These are phyloP conservation scores for Metschnikowia dekortorum DNA, from an alignment of 805 yeast genomes.

Conservation along the genomic window DNA sequence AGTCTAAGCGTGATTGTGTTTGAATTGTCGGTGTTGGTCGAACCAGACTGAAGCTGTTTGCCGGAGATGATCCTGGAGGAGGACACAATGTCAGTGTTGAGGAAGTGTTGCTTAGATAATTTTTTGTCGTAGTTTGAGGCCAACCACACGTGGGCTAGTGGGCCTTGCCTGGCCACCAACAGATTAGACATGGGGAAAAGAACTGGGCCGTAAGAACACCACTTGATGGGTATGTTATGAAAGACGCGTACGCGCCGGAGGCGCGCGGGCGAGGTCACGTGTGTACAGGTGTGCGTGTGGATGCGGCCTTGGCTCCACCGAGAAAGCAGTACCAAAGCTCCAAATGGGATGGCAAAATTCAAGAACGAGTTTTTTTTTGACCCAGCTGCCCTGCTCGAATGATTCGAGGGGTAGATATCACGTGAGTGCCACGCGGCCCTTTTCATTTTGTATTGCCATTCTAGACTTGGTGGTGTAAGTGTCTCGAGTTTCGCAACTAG, in stretches of 20 bases:
- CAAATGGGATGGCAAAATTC: no score
- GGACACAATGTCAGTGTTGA: conserved; percentile 65
- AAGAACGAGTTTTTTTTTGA: no score
- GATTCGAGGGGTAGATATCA: no score
- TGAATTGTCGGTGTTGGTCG: conserved; percentile 9
- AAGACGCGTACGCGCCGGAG: conserved; percentile 4
- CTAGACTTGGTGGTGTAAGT: no score
- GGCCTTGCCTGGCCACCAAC: conserved; percentile 62
- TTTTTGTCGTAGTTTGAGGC: conserved; percentile 86
- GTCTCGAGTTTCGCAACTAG: not conserved
- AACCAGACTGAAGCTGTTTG: conserved; percentile 48
- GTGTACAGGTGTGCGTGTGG: no score
- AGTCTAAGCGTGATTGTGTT: conserved; percentile 70
- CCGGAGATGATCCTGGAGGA: conserved; percentile 45
- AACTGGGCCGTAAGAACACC: not conserved
- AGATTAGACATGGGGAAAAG: conserved; percentile 11
- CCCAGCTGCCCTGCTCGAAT: no score
- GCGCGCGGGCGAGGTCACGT: no score
- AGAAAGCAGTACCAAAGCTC: no score
- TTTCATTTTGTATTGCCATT: no score
- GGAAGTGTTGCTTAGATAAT: conserved; percentile 64
- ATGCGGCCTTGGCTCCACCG: no score
- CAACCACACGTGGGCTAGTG: conserved; percentile 86
- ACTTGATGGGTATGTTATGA: conserved; percentile 3
- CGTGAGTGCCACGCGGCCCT: no score